Percentiles rank a stretch among this genome's conserved stretches.
phyloP scores from a whole-genome alignment of 371 early-diverging fungal species.

The Parasitella parasitica region DNA sequence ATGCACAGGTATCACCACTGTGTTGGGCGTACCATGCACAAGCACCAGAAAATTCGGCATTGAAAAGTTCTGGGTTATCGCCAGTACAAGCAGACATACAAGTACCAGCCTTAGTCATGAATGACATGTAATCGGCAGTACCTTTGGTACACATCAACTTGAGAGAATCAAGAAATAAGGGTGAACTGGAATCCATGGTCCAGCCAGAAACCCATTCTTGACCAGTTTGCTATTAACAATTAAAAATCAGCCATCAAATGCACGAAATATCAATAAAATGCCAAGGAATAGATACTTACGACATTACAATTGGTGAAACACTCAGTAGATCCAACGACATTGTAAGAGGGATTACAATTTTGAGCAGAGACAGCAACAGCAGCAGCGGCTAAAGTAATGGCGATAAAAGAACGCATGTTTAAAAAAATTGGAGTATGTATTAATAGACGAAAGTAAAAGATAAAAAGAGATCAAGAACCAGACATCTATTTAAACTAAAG shows the following conservation, averaged over 20 bases:
- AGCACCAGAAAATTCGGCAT: constrained; percentile 25
- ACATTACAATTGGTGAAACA: constrained; percentile 37
- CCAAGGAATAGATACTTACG: constrained; percentile 23
- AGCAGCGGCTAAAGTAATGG: constrained; percentile 9
- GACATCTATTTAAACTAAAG: neutral
- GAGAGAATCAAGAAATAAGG: constrained; percentile 34
- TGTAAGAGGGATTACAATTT: constrained; percentile 38
- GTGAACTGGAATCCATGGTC: constrained; percentile 35
- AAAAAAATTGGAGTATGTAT: neutral
- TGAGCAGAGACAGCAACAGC: constrained; percentile 21
- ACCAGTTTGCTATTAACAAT: constrained; percentile 19
- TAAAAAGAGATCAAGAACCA: neutral
- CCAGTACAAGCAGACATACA: constrained; percentile 35
- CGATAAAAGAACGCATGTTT: constrained; percentile 14
- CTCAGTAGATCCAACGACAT: constrained; percentile 21
- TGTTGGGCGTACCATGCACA: constrained; percentile 28
- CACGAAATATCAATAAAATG: neutral
- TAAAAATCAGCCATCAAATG: neutral
- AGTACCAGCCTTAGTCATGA: constrained; percentile 40
- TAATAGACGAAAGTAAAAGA: neutral
- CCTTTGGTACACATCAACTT: constrained; percentile 30
- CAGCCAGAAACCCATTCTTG: constrained; percentile 12
- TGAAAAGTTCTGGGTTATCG: constrained; percentile 11
- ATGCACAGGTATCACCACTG: constrained; percentile 17
- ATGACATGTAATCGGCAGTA: constrained; percentile 27